Evolutionary conservation across 495 filamentous ascomycete species (phyloP), one percentile per base, ranked within the genome.

Genomic region (Neurospora africana): DNA sequence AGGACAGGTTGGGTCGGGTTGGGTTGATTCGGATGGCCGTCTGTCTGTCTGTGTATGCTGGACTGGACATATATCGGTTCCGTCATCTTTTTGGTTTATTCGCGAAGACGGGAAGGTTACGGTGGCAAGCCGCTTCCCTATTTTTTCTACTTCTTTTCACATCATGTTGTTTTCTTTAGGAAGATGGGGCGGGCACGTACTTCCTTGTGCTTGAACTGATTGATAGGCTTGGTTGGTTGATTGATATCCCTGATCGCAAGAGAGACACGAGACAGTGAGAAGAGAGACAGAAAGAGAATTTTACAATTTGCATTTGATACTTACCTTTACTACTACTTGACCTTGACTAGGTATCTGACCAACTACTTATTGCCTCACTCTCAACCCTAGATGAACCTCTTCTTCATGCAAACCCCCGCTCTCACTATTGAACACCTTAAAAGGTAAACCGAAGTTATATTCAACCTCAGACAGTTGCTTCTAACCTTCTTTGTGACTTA

Each of bases 1-100:
- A 4, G 37, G 37, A 38, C 37, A 38, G 47, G 53, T 61, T 2
- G 2, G 41, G 58, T 67, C 2, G 68, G 43, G 68, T 43, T n/a
- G 71, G 58, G 47, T 75, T 38, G 37, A 38, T 38, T 38, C 37
- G 37, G 37, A 38, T 74, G 23, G 23, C 53, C 6, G 13, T 15
- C 53, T 5, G 53, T 61, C 6, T 61, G 53, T 61, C 53, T 61
- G 53, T 61, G 5, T 30, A 5, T 61, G 21, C 21, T 53, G 5
- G 15, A 13, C 53, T 30, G 53, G 23, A 61, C 53, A 30, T 68
- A 72, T 73, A 69, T 74, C 37, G 38, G 73, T 73, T 38, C 37
- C 37, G 37, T 70, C 70, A 30, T 53, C 70, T 68, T 68, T 71
- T 71, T 68, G 35, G n/a, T 67, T 53, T 38, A 68, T 37, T 13